Conservation (phyloP, 140 eudicot species). For the Stevia rebaudiana region DNA sequence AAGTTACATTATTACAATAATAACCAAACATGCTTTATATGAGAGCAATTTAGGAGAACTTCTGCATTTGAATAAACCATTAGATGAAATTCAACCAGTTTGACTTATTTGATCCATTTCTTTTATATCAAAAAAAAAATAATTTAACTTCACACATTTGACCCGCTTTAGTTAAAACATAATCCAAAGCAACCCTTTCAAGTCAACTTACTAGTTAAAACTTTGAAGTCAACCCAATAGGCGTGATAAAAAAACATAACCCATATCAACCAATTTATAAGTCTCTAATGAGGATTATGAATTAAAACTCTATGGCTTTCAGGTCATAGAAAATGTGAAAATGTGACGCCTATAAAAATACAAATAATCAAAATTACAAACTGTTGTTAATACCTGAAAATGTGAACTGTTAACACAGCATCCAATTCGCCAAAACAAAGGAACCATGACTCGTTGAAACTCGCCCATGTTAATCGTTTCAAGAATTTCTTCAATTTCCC, state of each 20-base stretch:
- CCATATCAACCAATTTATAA: background rate
- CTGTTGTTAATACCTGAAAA: conserved; percentile 59
- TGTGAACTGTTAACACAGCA: conserved; percentile 80
- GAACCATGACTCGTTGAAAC: conserved; percentile 84
- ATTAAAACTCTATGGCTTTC: background rate
- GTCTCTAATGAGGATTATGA: background rate
- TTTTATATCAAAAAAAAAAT: background rate
- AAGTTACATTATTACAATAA: background rate
- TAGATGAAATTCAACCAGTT: background rate
- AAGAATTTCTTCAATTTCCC: conserved; percentile 81
- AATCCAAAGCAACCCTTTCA: background rate
- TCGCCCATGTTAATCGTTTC: conserved; percentile 73
- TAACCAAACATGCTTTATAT: background rate
- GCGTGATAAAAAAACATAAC: background rate
- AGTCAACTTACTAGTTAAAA: background rate
- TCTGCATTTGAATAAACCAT: background rate
- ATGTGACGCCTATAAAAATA: background rate
- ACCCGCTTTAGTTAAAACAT: background rate
- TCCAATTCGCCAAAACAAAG: conserved; percentile 72
- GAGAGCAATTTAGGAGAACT: background rate
- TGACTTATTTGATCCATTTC: background rate
- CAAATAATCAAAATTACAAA: background rate
- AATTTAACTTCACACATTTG: background rate
- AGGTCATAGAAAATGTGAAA: background rate
- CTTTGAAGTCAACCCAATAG: background rate